Evolutionary conservation across 768 basidiomycete genomes (phyloP).

Genomic region (Hortiboletus flavorubellus): DNA sequence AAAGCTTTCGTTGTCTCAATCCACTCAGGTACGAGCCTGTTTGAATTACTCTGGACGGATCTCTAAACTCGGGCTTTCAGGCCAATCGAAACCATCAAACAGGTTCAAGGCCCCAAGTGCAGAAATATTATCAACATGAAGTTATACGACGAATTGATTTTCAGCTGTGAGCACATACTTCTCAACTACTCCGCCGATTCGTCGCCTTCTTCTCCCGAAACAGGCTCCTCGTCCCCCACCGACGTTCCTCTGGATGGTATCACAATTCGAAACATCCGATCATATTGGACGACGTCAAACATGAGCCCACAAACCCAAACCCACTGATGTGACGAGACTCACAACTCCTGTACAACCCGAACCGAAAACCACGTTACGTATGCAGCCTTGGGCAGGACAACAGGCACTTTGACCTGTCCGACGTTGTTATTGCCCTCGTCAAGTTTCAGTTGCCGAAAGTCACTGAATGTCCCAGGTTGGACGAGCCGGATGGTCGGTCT

Average conservation of each 20-base stretch:
- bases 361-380: background rate
- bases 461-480: slow-evolving; percentile 19
- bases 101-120: background rate
- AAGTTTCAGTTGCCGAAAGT: slow-evolving; percentile 16
- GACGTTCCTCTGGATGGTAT: no score
- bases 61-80: background rate
- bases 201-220: no score
- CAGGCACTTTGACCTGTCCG: slow-evolving; percentile 22
- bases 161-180: background rate
- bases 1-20: background rate
- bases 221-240: no score
- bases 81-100: background rate
- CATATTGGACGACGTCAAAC: background rate
- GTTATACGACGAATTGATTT: no score
- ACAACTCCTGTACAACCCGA: slow-evolving; percentile 17
- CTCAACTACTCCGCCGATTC: no score
- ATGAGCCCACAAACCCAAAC: background rate
- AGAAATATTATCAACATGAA: background rate
- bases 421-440: slow-evolving; percentile 4
- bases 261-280: background rate
- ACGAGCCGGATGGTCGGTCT: slow-evolving; percentile 24
- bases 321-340: background rate
- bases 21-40: background rate
- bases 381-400: slow-evolving; percentile 14
- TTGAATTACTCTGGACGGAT: background rate